Evolutionary conservation across 306 rosid genomes (phyloP).

Genomic region (Inga oerstediana): DNA sequence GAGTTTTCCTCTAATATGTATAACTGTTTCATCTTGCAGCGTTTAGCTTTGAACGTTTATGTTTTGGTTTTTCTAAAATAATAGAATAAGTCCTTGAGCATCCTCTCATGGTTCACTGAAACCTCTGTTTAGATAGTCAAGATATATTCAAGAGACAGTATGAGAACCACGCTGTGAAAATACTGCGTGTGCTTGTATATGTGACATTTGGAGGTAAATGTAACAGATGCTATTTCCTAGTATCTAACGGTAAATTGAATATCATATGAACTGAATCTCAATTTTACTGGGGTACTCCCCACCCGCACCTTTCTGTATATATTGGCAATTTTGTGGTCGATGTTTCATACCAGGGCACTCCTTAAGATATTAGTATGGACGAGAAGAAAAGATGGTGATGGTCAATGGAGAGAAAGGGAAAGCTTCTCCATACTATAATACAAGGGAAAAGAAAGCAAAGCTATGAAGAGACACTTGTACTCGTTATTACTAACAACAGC

Average conservation of each 20-base stretch:
- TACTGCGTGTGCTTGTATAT: slow-evolving; percentile 1
- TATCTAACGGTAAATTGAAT: not conserved
- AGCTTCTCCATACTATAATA: not conserved
- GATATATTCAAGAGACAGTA: not conserved
- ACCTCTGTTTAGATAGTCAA: not conserved
- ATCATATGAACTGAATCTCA: not conserved
- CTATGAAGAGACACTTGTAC: not conserved
- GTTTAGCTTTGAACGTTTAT: not conserved
- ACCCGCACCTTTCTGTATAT: no score
- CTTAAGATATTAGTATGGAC: not conserved
- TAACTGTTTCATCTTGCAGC: not conserved
- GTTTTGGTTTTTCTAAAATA: not conserved
- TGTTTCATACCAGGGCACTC: not conserved
- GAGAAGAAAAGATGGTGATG: not conserved
- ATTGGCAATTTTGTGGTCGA: not conserved
- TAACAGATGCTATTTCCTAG: not conserved
- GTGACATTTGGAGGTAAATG: not conserved
- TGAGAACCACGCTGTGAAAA: not conserved
- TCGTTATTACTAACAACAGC: not conserved
- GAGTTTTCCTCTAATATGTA: slow-evolving; percentile 35
- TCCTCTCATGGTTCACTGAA: not conserved
- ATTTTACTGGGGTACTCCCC: not conserved
- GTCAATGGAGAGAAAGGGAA: not conserved
- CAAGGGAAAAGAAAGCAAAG: slow-evolving; percentile 2
- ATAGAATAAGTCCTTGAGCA: slow-evolving; percentile 5